phyloP scores from a whole-genome alignment of 768 basidiomycete species.

The Lactarius tabidus region DNA sequence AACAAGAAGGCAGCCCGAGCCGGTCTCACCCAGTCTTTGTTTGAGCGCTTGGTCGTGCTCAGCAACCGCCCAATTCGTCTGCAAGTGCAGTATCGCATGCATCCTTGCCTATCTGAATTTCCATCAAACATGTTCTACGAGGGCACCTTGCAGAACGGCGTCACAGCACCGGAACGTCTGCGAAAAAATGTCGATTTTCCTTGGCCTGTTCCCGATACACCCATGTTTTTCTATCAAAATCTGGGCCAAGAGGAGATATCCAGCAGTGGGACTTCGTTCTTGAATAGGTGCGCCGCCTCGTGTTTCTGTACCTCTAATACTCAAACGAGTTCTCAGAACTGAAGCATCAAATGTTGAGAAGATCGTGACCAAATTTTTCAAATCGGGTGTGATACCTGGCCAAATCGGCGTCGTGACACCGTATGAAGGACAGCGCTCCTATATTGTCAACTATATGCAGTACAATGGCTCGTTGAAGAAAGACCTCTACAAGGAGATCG shows the following conservation, averaged over 20 bases:
- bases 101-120: constrained; percentile 98
- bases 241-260: constrained; percentile 98
- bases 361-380: constrained; percentile 99
- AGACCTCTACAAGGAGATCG: constrained; percentile 98
- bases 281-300: constrained; percentile 64
- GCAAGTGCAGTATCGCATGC: constrained; percentile 99
- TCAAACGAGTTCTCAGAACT: constrained; percentile 51
- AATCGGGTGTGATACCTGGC: constrained; percentile 89
- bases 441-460: constrained; percentile 99
- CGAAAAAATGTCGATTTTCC: constrained; percentile 99
- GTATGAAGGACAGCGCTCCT: constrained; percentile 97
- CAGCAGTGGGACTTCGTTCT: constrained; percentile 95
- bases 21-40: constrained; percentile 95
- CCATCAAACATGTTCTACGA: constrained; percentile 99
- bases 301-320: background rate
- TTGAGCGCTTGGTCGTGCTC: constrained; percentile 93
- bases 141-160: constrained; percentile 97
- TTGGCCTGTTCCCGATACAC: constrained; percentile 95
- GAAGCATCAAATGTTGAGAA: constrained; percentile 99
- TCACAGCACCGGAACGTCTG: constrained; percentile 95
- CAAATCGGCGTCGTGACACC: constrained; percentile 99
- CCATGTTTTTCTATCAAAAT: constrained; percentile 99
- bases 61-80: constrained; percentile 96
- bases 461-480: constrained; percentile 99
- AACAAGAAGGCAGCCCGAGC: constrained; percentile 99